Evolutionary conservation across 1,284 basidiomycete genomes (phyloP), one percentile per base, ranked within the genome.

Genomic region (Ganoderma boninense): DNA sequence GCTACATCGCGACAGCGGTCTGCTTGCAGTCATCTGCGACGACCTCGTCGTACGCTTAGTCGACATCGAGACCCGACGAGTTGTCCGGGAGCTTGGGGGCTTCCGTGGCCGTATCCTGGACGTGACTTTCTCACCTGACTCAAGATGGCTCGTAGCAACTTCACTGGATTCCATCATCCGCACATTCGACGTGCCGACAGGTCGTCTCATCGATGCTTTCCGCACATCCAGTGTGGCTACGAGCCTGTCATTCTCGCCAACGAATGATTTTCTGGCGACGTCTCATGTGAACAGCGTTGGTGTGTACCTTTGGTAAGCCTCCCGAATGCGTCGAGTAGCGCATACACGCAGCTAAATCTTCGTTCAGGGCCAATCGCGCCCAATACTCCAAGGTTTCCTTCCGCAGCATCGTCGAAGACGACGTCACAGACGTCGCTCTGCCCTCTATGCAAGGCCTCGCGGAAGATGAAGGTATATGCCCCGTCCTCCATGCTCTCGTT

Each of bases 181-280:
- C 60, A 99, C 98, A 0, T 99, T 96, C 79, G 98, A 99, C 80
- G 89, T 99, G 26, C 97, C 98, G 0, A 96, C 96, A 13, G 96
- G 97, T 3, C 87, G 91, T 38, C 85, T 99, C 46, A 95, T 99
- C 65, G 96, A 99, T 78, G 95, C 92, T 0, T 99, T 99, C 87
- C 88, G 90, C 65, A 96, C 96, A 3, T 84, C 93, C n/a, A 96
- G 92, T 72, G 90, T 98, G 23, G 96, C 97, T 2, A 97, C 96
- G 0, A 96, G 93, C 76, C 81, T 99, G 26, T 88, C 95, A 0
- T 98, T 99, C 80, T 98, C 96, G 0, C 98, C 98, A 0, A 94
- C 96, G 0, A 94, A 94, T 69, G 98, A 99, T 81, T 99, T 99
- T 83, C 82, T 99, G 68, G 98, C 98, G 0, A 98, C 97, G 2